phyloP scores from a whole-genome alignment of 2,329 filamentous ascomycete species.

The Fusarium odoratissimum region DNA sequence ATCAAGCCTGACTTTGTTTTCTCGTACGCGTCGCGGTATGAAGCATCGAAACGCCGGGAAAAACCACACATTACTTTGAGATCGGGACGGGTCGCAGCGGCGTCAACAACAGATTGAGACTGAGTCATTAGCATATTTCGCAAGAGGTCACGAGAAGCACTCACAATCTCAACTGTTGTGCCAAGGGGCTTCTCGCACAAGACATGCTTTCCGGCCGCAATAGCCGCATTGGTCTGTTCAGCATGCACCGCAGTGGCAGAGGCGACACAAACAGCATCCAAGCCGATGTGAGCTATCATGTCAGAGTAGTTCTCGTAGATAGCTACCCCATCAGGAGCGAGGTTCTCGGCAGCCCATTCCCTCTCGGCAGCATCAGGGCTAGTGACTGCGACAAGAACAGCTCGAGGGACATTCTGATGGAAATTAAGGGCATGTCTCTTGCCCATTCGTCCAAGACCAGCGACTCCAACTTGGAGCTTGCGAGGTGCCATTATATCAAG shows the following conservation, averaged over 20 bases:
- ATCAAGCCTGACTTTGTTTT: conserved; percentile 66
- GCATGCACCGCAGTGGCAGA: conserved; percentile 65
- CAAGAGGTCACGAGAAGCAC: neutral
- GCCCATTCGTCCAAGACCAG: conserved; percentile 65
- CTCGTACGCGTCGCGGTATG: conserved; percentile 69
- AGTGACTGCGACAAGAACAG: conserved; percentile 62
- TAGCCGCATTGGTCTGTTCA: conserved; percentile 66
- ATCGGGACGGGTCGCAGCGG: conserved; percentile 57
- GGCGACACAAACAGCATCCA: conserved; percentile 56
- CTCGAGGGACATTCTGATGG: conserved; percentile 57
- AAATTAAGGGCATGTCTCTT: conserved; percentile 62
- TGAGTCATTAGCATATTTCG: neutral
- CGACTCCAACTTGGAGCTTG: conserved; percentile 57
- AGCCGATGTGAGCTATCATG: conserved; percentile 55
- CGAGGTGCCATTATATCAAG: conserved; percentile 23
- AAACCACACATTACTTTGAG: conserved; percentile 68
- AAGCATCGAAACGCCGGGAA: conserved; percentile 43
- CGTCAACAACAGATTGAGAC: conserved; percentile 26
- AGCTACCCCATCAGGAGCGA: conserved; percentile 56
- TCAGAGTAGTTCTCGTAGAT: conserved; percentile 60
- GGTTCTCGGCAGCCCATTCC: conserved; percentile 57
- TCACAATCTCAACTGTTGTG: conserved; percentile 56
- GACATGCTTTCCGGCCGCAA: conserved; percentile 65
- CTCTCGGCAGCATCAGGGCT: conserved; percentile 58
- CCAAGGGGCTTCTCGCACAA: conserved; percentile 71